phyloP scores from a whole-genome alignment of 495 filamentous ascomycete genomes.

The Podospora pseudocomata region DNA sequence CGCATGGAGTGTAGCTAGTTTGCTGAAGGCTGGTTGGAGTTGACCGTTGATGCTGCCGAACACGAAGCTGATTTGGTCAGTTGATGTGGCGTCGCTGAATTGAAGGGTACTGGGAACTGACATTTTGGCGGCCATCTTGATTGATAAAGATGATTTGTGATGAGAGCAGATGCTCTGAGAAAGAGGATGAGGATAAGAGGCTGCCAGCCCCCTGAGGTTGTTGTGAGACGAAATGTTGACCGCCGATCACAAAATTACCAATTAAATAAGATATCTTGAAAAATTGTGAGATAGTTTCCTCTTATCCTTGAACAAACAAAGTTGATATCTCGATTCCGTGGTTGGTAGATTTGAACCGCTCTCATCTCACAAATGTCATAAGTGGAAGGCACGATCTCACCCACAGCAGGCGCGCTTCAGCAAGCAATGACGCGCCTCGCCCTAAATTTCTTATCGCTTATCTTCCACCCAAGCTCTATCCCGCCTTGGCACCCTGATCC shows the following conservation, averaged over 20 bases:
- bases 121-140: conserved; percentile 33
- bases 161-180: not conserved
- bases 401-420: not conserved
- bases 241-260: not conserved
- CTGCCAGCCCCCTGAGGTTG: not conserved
- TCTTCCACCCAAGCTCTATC: not conserved
- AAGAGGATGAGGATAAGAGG: not conserved
- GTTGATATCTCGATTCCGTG: no score
- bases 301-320: no score
- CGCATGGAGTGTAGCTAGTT: conserved; percentile 68
- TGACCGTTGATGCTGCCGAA: conserved; percentile 75
- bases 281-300: no score
- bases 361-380: not conserved
- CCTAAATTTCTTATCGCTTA: conserved; percentile 9
- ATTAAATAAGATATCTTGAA: not conserved
- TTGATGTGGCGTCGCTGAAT: conserved; percentile 16
- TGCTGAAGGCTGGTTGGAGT: conserved; percentile 67
- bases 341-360: not conserved
- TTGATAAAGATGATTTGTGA: not conserved
- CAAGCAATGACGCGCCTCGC: conserved; percentile 5
- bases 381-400: conserved; percentile 2
- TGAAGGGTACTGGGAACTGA: conserved; percentile 20
- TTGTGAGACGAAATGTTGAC: not conserved
- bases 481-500: not conserved
- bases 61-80: conserved; percentile 63